phyloP scores from a whole-genome alignment of 1,139 yeast species.

The Arxiozyma bovina region DNA sequence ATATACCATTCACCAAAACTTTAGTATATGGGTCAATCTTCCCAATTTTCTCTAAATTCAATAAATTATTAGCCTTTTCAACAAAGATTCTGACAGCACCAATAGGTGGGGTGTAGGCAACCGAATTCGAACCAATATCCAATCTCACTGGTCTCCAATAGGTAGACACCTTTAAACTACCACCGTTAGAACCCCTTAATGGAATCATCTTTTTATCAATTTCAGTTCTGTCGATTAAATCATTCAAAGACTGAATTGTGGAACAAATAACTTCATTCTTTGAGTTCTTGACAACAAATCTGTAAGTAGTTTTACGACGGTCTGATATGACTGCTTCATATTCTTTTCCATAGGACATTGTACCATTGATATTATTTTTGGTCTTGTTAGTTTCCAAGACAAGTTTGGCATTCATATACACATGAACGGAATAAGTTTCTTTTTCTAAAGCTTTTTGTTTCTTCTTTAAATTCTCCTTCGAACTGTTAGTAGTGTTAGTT shows the following conservation, averaged over 20 bases:
- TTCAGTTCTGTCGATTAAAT: constrained; percentile 66
- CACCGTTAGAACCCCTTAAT: constrained; percentile 58
- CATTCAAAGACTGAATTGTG: constrained; percentile 54
- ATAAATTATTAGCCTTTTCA: constrained; percentile 60
- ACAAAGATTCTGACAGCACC: constrained; percentile 78
- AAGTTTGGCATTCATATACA: constrained; percentile 53
- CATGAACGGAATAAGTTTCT: constrained; percentile 61
- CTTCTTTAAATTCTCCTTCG: constrained; percentile 27
- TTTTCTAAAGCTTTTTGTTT: constrained; percentile 20
- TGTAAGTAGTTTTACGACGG: constrained; percentile 59
- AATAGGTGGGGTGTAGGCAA: constrained; percentile 84
- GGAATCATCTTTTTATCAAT: constrained; percentile 74
- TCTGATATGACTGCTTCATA: constrained; percentile 69
- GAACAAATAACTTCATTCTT: constrained; percentile 50
- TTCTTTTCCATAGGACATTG: constrained; percentile 58
- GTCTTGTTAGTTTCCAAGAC: constrained; percentile 48
- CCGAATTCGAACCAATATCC: constrained; percentile 54
- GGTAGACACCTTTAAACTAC: constrained; percentile 62
- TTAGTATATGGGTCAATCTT: constrained; percentile 88
- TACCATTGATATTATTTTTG: constrained; percentile 45
- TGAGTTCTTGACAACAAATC: constrained; percentile 58
- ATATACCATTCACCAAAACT: constrained; percentile 66
- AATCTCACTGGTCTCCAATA: constrained; percentile 83
- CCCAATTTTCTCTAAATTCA: constrained; percentile 82
- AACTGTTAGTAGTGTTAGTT: neutral